Evolutionary conservation across 257 asterid genomes (phyloP), one percentile per base, ranked within the genome.

Genomic region (Jacaranda mimosifolia): DNA sequence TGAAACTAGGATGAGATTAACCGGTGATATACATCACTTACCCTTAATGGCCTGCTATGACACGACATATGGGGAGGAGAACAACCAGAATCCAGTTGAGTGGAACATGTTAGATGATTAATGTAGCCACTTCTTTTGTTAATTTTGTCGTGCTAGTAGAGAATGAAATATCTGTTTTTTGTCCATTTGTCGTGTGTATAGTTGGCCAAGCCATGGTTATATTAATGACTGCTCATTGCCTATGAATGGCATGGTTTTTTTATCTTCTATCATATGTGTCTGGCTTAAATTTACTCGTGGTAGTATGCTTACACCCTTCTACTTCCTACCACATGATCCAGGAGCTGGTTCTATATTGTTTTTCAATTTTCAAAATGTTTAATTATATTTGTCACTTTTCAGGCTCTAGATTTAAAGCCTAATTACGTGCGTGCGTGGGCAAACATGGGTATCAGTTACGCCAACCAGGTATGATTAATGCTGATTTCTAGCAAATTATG

Each of bases 351-450:
- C 74, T 68, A 21, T 77, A 55, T 26, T 69, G 59, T 57, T 53
- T 58, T 74, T 77, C 62, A 39, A 62, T 66, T 56, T 62, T 35
- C 51, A 56, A 58, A 26, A 60, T 52, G 57, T 76, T 62, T 40
- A 65, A 52, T 63, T 39, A 36, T 57, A 39, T 79, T 72, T 63
- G 48, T 73, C 68, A 70, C 66, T 69, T 85, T 79, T 68, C 93
- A 96, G 99, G 99, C 99, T 58, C 87, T 96, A 57, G 98, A 96
- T 91, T 82, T 96, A 60, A 96, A 96, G 86, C 99, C 97, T 19
- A 96, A 93, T 79, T 96, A 96, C 64, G 99, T 93, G 60, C 98
- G 98, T 59, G 99, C 99, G 42, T 96, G 99, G 99, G 99, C 99
- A 52, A 96, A 96, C 85, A 93, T 96, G 97, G 99, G 99, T 36